Conservation (phyloP, 306 rosid species). For the Leucaena leucocephala region DNA sequence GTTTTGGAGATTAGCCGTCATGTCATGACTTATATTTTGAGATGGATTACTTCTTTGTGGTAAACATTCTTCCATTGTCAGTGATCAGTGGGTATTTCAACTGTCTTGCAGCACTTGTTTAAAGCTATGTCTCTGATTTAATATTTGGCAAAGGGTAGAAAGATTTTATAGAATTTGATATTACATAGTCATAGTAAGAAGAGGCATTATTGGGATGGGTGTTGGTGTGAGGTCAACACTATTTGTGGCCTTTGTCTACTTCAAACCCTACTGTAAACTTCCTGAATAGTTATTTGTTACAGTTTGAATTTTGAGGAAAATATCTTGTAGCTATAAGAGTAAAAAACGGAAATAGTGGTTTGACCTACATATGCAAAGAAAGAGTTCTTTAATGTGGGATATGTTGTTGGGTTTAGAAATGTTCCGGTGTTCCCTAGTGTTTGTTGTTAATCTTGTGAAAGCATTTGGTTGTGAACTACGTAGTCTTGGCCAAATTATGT, state of each 20-base stretch:
- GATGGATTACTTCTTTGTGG: slow-evolving; percentile 2
- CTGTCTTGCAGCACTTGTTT: not conserved
- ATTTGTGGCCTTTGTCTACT: not conserved
- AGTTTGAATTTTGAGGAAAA: not conserved
- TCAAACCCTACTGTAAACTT: not conserved
- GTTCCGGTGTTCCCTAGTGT: not conserved
- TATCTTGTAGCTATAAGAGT: not conserved
- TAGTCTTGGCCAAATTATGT: slow-evolving; percentile 14
- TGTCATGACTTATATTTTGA: not conserved
- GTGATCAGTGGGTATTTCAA: not conserved
- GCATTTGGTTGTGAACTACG: not conserved
- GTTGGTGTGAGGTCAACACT: not conserved
- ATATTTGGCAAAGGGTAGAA: slow-evolving; percentile 8
- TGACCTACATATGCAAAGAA: not conserved
- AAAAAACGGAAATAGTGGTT: not conserved
- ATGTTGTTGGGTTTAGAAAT: not conserved
- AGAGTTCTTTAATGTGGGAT: not conserved
- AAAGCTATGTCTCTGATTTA: not conserved
- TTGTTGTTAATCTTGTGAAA: slow-evolving; percentile 17
- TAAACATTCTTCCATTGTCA: not conserved
- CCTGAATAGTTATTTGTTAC: not conserved
- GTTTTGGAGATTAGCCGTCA: not conserved
- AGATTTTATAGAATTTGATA: slow-evolving; percentile 2
- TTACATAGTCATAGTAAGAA: slow-evolving; percentile 1
- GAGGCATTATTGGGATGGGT: not conserved